Evolutionary conservation across 345 rosid species (phyloP).

Genomic region (Draba incana): DNA sequence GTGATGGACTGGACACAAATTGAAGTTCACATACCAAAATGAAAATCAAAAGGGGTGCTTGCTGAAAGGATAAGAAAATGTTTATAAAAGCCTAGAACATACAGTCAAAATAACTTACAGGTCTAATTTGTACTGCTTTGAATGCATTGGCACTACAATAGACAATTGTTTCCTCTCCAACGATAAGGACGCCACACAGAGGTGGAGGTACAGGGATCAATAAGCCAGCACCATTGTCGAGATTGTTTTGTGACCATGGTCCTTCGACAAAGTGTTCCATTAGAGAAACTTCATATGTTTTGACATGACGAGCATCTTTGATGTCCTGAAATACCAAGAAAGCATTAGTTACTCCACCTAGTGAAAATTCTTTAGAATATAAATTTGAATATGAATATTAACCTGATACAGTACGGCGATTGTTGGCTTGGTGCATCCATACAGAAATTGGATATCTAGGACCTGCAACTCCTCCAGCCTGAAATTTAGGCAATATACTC

Average conservation of each 20-base stretch:
- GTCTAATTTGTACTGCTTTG: slow-evolving; percentile 81
- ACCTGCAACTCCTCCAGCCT: slow-evolving; percentile 99
- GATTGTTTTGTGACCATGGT: slow-evolving; percentile 93
- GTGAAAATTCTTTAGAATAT: slow-evolving; percentile 4
- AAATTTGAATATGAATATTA: not conserved
- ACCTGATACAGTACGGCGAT: slow-evolving; percentile 96
- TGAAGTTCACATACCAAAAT: slow-evolving; percentile 26
- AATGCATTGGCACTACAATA: slow-evolving; percentile 85
- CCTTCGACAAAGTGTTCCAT: slow-evolving; percentile 88
- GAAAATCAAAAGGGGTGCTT: slow-evolving; percentile 14
- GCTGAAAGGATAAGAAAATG: slow-evolving; percentile 16
- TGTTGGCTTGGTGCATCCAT: slow-evolving; percentile 88
- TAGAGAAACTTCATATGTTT: slow-evolving; percentile 81
- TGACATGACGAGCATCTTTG: slow-evolving; percentile 93
- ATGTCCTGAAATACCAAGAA: slow-evolving; percentile 66
- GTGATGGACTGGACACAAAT: slow-evolving; percentile 66
- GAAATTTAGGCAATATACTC: slow-evolving; percentile 32
- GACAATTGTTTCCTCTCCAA: slow-evolving; percentile 92
- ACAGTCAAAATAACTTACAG: slow-evolving; percentile 52
- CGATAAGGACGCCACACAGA: slow-evolving; percentile 86
- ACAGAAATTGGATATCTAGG: slow-evolving; percentile 91
- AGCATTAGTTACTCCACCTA: not conserved
- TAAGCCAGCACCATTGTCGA: slow-evolving; percentile 83
- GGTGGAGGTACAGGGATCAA: slow-evolving; percentile 92
- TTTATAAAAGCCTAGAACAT: slow-evolving; percentile 2